Percentiles rank a stretch among this genome's conserved stretches.
These are phyloP conservation scores for Xanthoconium stramineum DNA, from an alignment of 768 basidiomycete species.

Conservation along the genomic window DNA sequence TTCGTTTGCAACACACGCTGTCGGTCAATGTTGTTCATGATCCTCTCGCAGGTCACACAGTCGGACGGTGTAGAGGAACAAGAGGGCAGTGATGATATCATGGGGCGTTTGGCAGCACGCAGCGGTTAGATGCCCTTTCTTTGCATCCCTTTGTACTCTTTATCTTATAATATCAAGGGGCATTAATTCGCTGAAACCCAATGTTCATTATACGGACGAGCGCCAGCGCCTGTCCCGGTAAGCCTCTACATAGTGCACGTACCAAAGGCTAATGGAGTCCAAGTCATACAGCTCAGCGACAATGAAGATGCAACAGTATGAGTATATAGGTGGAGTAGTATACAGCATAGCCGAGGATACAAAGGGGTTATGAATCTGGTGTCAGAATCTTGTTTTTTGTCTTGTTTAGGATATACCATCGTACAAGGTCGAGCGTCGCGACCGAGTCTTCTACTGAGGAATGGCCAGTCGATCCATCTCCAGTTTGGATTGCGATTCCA, in stretches of 20 bases:
- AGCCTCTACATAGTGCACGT: background rate
- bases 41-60: slow-evolving; percentile 64
- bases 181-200: slow-evolving; percentile 26
- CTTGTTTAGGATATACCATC: slow-evolving; percentile 74
- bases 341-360: background rate
- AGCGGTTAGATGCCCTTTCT: slow-evolving; percentile 48
- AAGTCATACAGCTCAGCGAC: background rate
- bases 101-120: slow-evolving; percentile 73
- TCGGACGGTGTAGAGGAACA: slow-evolving; percentile 83
- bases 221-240: background rate
- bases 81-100: slow-evolving; percentile 77
- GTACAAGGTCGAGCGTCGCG: slow-evolving; percentile 84
- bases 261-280: background rate
- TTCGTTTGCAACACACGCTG: slow-evolving; percentile 20
- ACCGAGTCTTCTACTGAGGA: slow-evolving; percentile 88
- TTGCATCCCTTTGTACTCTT: background rate
- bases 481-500: slow-evolving; percentile 77
- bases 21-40: slow-evolving; percentile 11
- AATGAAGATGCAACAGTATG: background rate
- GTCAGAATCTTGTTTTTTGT: slow-evolving; percentile 31
- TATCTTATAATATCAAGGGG: slow-evolving; percentile 22
- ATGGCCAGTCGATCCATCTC: slow-evolving; percentile 74
- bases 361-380: slow-evolving; percentile 11
- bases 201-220: background rate
- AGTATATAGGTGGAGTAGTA: background rate